These are phyloP conservation scores for Boletus pseudo-olivaceus DNA, from an alignment of 768 basidiomycete genomes.

Conservation along the genomic window DNA sequence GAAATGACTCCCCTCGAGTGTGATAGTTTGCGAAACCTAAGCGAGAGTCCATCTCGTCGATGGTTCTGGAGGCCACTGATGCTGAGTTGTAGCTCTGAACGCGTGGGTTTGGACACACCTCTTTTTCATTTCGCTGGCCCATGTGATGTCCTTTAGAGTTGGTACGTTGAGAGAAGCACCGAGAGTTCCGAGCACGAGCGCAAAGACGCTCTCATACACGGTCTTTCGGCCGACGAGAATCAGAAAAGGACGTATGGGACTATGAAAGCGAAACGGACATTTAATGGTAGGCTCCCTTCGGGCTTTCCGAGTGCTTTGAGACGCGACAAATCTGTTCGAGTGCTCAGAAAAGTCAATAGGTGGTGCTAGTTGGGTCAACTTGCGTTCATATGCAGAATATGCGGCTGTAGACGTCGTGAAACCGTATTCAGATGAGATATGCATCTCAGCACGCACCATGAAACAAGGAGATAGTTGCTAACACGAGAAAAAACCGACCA, in stretches of 20 bases:
- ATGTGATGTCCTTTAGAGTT: conserved; percentile 74
- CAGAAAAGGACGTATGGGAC: not conserved
- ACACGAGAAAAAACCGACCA: conserved; percentile 42
- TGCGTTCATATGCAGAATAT: conserved; percentile 79
- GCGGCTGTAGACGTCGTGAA: conserved; percentile 46
- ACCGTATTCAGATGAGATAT: not conserved
- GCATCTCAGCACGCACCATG: conserved; percentile 42
- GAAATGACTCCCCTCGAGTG: conserved; percentile 47
- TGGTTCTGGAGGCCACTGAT: conserved; percentile 43
- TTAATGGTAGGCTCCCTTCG: conserved; percentile 60
- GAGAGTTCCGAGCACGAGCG: conserved; percentile 63
- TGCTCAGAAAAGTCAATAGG: not conserved
- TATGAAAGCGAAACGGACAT: conserved; percentile 40
- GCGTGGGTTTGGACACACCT: conserved; percentile 45
- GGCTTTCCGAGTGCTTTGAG: conserved; percentile 73
- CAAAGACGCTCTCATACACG: conserved; percentile 59
- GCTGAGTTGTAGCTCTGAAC: not conserved
- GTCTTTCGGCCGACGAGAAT: conserved; percentile 42
- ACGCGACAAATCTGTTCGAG: conserved; percentile 60
- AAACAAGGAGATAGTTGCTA: conserved; percentile 47
- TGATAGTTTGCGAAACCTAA: conserved; percentile 60
- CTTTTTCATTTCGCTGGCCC: conserved; percentile 86
- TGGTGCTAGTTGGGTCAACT: conserved; percentile 32
- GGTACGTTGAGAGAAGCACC: conserved; percentile 73
- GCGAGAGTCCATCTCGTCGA: conserved; percentile 75